phyloP scores from a whole-genome alignment of 305 asterid genomes.

The Coffea humblotiana region DNA sequence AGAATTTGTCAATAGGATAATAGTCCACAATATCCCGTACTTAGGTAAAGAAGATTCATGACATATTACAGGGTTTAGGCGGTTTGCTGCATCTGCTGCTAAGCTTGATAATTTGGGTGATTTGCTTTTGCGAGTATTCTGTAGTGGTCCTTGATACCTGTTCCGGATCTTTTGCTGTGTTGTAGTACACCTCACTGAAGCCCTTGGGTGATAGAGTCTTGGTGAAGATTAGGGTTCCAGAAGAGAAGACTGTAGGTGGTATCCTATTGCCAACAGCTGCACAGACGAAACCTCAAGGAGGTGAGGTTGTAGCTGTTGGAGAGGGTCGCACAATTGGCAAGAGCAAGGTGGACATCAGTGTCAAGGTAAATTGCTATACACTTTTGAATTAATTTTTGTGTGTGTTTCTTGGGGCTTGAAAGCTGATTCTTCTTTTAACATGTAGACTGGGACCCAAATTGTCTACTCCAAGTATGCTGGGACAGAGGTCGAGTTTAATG shows the following conservation, averaged over 20 bases:
- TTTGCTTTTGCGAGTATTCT: neutral
- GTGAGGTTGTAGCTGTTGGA: slow-evolving; percentile 92
- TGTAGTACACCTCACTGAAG: slow-evolving; percentile 81
- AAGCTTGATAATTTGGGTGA: neutral
- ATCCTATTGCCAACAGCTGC: slow-evolving; percentile 74
- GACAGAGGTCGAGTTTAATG: slow-evolving; percentile 87
- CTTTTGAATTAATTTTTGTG: neutral
- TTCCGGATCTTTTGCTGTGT: slow-evolving; percentile 7
- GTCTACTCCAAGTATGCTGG: slow-evolving; percentile 95
- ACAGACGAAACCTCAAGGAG: slow-evolving; percentile 75
- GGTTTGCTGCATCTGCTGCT: neutral
- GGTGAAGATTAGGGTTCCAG: slow-evolving; percentile 69
- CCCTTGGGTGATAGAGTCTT: slow-evolving; percentile 93
- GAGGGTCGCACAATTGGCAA: slow-evolving; percentile 87
- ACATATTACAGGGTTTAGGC: neutral
- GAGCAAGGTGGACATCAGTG: slow-evolving; percentile 56
- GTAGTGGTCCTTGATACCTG: neutral
- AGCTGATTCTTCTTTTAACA: slow-evolving; percentile 6
- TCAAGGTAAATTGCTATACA: slow-evolving; percentile 49
- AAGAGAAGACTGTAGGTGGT: slow-evolving; percentile 87
- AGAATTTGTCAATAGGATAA: neutral
- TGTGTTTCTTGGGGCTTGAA: neutral
- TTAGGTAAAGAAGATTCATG: neutral
- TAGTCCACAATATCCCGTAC: neutral
- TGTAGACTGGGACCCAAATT: slow-evolving; percentile 74